Percentiles rank a stretch among this genome's conserved stretches.
phyloP scores from a whole-genome alignment of 2,329 filamentous ascomycete species.

The Microsporum ferrugineum region DNA sequence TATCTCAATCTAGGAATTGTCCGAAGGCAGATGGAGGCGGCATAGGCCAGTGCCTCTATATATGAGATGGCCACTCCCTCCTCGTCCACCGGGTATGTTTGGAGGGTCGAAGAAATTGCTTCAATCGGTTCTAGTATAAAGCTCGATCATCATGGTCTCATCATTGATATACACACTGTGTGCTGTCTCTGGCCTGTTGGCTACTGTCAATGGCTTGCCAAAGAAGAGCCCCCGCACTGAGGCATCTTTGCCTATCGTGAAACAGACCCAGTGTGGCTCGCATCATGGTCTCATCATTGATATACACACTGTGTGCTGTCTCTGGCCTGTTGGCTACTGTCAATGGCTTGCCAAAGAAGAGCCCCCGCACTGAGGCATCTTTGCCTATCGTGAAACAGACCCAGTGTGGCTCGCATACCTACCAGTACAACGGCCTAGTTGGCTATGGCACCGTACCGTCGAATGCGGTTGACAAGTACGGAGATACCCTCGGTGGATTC shows the following conservation, averaged over 20 bases:
- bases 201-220: conserved; percentile 12
- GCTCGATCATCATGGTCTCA: conserved; percentile 16
- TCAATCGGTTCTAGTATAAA: too few species aligned
- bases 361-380: background rate
- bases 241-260: conserved; percentile 24
- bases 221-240: background rate
- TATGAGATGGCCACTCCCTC: background rate
- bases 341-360: conserved; percentile 8
- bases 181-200: conserved; percentile 8
- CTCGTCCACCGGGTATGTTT: too few species aligned
- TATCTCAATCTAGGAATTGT: background rate
- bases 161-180: conserved; percentile 7
- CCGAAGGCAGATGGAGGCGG: background rate
- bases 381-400: conserved; percentile 35
- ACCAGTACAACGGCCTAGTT: conserved; percentile 55
- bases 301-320: background rate
- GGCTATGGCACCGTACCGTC: conserved; percentile 53
- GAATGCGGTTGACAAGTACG: conserved; percentile 52
- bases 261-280: conserved; percentile 47
- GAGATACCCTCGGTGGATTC: conserved; percentile 57
- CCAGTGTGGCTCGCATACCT: conserved; percentile 49
- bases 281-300: conserved; percentile 27
- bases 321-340: conserved; percentile 12
- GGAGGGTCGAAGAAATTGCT: too few species aligned
- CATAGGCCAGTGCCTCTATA: background rate